Percentiles rank a stretch among this genome's conserved stretches.
Conservation (phyloP, 176 grass and related monocot species). For the Themeda triandra region DNA sequence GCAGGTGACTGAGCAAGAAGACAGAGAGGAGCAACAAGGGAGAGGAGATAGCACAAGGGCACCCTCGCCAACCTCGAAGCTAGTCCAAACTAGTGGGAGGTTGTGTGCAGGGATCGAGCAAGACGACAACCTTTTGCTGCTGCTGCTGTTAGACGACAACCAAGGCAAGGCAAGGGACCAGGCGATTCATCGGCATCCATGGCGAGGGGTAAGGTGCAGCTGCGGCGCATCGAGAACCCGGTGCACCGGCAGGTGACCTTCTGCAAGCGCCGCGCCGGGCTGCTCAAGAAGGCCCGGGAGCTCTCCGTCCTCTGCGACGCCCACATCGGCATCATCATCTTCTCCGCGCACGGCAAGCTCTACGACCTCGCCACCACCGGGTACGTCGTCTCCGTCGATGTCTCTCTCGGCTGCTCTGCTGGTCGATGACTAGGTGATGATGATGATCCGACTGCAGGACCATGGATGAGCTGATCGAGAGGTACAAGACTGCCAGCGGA, state of each 20-base stretch:
- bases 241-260: slow-evolving; percentile 96
- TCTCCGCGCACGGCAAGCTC: slow-evolving; percentile 95
- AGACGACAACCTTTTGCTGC: neutral
- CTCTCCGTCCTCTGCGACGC: slow-evolving; percentile 92
- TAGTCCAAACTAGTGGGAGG: slow-evolving; percentile 99
- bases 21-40: neutral
- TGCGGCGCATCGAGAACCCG: slow-evolving; percentile 70
- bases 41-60: neutral
- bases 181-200: slow-evolving; percentile 6
- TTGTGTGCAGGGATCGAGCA: slow-evolving; percentile 41
- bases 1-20: slow-evolving; percentile 29
- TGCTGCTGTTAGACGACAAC: neutral
- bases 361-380: slow-evolving; percentile 89
- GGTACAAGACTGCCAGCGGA: slow-evolving; percentile 70
- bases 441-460: slow-evolving; percentile 34
- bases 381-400: slow-evolving; percentile 16
- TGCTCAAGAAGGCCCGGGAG: slow-evolving; percentile 94
- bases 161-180: neutral
- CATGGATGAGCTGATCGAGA: slow-evolving; percentile 80
- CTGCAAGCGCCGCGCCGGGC: slow-evolving; percentile 89
- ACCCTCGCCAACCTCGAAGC: slow-evolving; percentile 91
- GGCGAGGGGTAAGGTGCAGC: slow-evolving; percentile 71
- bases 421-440: too few species aligned
- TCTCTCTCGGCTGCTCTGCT: neutral
- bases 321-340: slow-evolving; percentile 88